Percentiles rank a stretch among this genome's conserved stretches.
These are phyloP conservation scores for Anethum foeniculum DNA, from an alignment of 140 eudicot genomes.

Conservation along the genomic window DNA sequence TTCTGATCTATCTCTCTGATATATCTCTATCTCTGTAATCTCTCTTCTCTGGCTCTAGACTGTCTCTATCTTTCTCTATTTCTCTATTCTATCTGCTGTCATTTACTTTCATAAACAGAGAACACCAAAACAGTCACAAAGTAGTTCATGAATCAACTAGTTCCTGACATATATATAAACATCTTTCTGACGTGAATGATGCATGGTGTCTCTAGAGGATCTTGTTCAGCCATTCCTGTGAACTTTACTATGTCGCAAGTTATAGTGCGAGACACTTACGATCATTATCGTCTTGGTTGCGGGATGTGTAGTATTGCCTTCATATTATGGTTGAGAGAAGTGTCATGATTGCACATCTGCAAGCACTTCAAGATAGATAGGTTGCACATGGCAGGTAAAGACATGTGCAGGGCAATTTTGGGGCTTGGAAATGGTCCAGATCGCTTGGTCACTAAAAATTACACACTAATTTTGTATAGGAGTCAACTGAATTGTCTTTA, in stretches of 20 bases:
- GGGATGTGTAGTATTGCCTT: neutral
- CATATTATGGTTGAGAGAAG: neutral
- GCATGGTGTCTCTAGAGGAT: neutral
- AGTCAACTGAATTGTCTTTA: no score
- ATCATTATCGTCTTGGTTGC: neutral
- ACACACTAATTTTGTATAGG: neutral
- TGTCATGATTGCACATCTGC: constrained; percentile 1
- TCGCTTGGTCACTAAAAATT: neutral
- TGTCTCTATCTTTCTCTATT: no score
- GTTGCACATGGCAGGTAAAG: neutral
- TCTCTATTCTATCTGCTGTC: no score
- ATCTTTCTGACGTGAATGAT: neutral
- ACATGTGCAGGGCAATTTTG: neutral
- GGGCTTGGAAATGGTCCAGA: neutral
- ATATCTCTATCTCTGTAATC: no score
- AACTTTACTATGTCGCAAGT: neutral
- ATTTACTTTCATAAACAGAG: no score
- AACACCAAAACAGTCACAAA: no score
- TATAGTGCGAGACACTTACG: neutral
- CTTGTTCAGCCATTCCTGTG: neutral
- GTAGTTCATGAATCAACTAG: no score
- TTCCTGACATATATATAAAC: neutral
- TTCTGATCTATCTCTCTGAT: no score
- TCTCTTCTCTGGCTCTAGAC: no score
- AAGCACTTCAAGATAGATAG: neutral